Base-by-base conservation (phyloP, 2,329 filamentous ascomycete species). In the Colletotrichum tabaci region DNA sequence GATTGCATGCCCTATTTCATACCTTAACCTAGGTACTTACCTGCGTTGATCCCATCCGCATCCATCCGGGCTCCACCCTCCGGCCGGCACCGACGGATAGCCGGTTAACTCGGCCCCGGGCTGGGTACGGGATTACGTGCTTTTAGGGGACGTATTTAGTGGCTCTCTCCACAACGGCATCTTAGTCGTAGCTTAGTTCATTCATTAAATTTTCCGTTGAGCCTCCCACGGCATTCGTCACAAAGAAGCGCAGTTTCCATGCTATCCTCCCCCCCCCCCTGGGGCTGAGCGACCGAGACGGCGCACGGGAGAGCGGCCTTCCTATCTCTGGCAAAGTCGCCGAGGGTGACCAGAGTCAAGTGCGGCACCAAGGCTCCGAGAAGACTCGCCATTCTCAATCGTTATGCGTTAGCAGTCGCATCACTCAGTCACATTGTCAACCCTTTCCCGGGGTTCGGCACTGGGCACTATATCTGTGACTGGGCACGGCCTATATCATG, bases 381-480 rank as follows among this genome's bases (percentile, higher is more conserved):
- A 46, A 40, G 61, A 42, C 30, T 68, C 68, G 49, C 47, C 30
- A 49, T 63, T 26, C 21, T n/a, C 40, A 15, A 53, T 40, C 57
- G 9, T 62, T 46, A 71, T 71, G 65, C 68, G 46, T 46, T 64
- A 30, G 7, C 12, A 7, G 16, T 62, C 50, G 38, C 16, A 38
- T 30, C 21, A 23, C 40, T 53, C 40, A 21, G 50, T 23, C 56
- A 46, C 38, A 21, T 38, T 40, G 18, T 12, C 21, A 10, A 38
- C 18, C 16, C 7, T 46, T 23, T 21, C 18, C 57, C 57, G 53
- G 30, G 44, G 3, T 18, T 68, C 58, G 65, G 58, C 53, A 60
- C 46, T 60, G 65, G 52, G 65, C 65, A 71, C 60, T 71, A 44
- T 71, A 71, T 58, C 30, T 68, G 65, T 38, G 64, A 71, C 65